Conservation (phyloP, 805 yeast species). For the Vanderwaltozyma verrucispora region DNA sequence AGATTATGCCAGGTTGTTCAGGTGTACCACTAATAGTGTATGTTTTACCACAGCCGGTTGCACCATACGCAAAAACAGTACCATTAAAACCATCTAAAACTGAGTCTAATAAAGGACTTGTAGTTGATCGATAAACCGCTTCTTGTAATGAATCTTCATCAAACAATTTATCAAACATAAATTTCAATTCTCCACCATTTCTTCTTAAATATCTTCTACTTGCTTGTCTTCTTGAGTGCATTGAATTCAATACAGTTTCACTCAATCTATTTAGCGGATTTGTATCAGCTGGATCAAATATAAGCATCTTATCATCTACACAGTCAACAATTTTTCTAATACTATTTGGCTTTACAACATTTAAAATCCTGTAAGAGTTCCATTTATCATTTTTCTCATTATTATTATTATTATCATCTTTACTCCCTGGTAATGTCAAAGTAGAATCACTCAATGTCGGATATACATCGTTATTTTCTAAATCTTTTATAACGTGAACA, state of each 20-base stretch:
- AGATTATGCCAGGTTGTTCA: conserved; percentile 68
- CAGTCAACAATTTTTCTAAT: conserved; percentile 64
- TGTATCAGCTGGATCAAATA: conserved; percentile 74
- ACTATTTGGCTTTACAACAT: conserved; percentile 32
- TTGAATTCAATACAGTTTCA: conserved; percentile 22
- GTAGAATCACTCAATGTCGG: conserved; percentile 11
- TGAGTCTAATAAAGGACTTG: conserved; percentile 61
- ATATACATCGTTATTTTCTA: conserved; percentile 22
- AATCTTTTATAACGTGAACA: conserved; percentile 34
- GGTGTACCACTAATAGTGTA: conserved; percentile 77
- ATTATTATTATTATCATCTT: background rate
- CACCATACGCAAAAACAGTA: conserved; percentile 92
- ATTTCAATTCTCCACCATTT: conserved; percentile 48
- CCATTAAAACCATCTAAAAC: conserved; percentile 81
- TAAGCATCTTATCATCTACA: conserved; percentile 75
- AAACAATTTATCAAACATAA: conserved; percentile 73
- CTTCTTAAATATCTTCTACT: conserved; percentile 14
- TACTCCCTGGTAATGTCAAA: conserved; percentile 8
- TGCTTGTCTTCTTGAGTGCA: conserved; percentile 15
- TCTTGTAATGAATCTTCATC: conserved; percentile 55
- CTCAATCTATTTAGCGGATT: conserved; percentile 39
- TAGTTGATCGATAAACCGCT: conserved; percentile 56
- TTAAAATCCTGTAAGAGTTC: background rate
- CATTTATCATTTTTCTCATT: background rate
- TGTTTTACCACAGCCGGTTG: conserved; percentile 97